Conservation (phyloP, 352 stramenopile species). For the Pythium sp. region DNA sequence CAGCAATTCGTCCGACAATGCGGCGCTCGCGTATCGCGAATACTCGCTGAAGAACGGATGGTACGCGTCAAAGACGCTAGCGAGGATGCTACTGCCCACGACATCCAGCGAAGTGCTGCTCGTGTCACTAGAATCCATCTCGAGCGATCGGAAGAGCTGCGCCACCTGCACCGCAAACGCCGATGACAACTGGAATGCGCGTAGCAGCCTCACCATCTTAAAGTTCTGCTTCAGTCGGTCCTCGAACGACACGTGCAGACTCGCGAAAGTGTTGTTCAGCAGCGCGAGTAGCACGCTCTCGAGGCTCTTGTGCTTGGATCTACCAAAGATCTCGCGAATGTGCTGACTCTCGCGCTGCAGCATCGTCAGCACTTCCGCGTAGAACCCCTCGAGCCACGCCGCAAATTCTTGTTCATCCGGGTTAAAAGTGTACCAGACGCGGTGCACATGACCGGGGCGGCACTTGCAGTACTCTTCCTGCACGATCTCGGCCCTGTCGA, state of each 20-base stretch:
- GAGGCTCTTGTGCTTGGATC: conserved; percentile 10
- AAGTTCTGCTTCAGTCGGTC: conserved; percentile 44
- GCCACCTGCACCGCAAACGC: conserved; percentile 42
- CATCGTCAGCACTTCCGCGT: conserved; percentile 49
- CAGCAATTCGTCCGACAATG: conserved; percentile 38
- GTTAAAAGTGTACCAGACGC: conserved; percentile 53
- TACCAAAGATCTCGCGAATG: conserved; percentile 47
- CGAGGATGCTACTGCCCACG: conserved; percentile 16
- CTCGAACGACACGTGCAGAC: conserved; percentile 49
- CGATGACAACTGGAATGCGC: conserved; percentile 42
- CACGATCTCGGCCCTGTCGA: conserved; percentile 41
- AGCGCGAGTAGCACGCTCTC: conserved; percentile 36
- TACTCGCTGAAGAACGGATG: conserved; percentile 59
- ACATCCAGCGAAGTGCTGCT: conserved; percentile 8
- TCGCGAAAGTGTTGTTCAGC: conserved; percentile 46
- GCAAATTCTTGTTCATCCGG: conserved; percentile 27
- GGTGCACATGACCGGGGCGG: conserved; percentile 48
- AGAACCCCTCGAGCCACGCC: conserved; percentile 56
- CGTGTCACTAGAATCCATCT: background rate
- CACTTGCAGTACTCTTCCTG: conserved; percentile 43
- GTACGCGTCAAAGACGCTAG: conserved; percentile 51
- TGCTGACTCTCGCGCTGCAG: conserved; percentile 49
- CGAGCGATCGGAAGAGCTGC: conserved; percentile 37
- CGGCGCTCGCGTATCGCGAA: conserved; percentile 32
- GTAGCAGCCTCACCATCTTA: conserved; percentile 30